A percentile compares a stretch with the other conserved stretches of the same genome.
Conservation (phyloP, 164 flowering plant genomes). For the Magnolia officinalis region DNA sequence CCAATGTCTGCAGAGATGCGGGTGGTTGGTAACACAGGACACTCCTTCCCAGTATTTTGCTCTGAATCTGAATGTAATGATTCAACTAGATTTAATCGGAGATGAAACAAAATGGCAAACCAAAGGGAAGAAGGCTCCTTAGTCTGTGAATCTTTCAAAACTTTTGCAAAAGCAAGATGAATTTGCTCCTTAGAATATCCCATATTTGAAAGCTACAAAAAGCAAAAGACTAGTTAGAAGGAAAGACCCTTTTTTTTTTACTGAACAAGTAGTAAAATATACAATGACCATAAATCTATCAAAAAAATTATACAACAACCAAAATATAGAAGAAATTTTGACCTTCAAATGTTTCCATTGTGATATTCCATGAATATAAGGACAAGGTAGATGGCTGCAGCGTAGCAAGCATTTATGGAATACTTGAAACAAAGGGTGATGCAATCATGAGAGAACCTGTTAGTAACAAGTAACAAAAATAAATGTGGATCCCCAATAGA, state of each 20-base stretch:
- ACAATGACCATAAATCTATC: neutral
- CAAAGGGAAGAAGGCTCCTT: slow-evolving; percentile 47
- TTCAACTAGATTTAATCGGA: slow-evolving; percentile 47
- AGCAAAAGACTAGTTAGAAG: neutral
- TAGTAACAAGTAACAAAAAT: neutral
- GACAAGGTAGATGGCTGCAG: neutral
- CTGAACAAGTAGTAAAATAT: neutral
- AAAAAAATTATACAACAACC: too few relatives aligned
- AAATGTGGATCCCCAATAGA: neutral
- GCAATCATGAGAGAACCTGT: neutral
- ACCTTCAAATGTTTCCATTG: neutral
- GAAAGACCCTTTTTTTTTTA: neutral
- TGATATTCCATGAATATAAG: slow-evolving; percentile 1
- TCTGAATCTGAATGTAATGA: slow-evolving; percentile 24
- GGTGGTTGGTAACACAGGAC: slow-evolving; percentile 19
- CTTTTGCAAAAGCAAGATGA: slow-evolving; percentile 39
- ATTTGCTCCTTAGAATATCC: slow-evolving; percentile 54
- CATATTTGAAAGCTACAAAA: slow-evolving; percentile 44
- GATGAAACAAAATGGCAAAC: slow-evolving; percentile 48
- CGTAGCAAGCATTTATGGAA: neutral
- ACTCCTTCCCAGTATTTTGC: slow-evolving; percentile 17
- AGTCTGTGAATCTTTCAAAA: slow-evolving; percentile 29
- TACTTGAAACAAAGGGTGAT: neutral
- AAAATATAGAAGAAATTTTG: neutral
- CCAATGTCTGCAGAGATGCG: slow-evolving; percentile 19